phyloP scores from a whole-genome alignment of 2,329 filamentous ascomycete genomes.

The Xylariaceae sp. region DNA sequence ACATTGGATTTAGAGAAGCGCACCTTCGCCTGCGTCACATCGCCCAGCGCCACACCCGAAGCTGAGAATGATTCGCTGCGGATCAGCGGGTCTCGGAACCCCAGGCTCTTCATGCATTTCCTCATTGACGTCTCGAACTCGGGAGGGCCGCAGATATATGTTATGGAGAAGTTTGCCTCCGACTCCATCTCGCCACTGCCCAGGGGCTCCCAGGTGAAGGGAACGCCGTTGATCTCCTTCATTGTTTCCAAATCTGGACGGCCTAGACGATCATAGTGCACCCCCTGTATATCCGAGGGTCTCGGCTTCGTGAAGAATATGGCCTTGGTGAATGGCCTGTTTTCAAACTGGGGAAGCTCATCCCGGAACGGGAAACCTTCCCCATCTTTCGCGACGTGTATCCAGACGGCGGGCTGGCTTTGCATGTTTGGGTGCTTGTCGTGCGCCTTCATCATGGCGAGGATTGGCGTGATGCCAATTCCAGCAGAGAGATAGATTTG shows the following conservation, averaged over 20 bases:
- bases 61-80: conserved; percentile 32
- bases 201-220: conserved; percentile 30
- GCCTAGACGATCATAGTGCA: conserved; percentile 28
- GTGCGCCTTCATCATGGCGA: conserved; percentile 38
- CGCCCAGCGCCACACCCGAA: conserved; percentile 16
- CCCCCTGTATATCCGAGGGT: conserved; percentile 20
- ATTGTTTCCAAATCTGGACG: conserved; percentile 27
- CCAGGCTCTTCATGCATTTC: conserved; percentile 17
- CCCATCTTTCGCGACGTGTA: conserved; percentile 31
- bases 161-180: conserved; percentile 27
- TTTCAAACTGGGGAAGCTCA: conserved; percentile 23
- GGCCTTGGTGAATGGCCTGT: conserved; percentile 19
- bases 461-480: conserved; percentile 37
- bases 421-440: conserved; percentile 29
- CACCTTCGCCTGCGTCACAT: conserved; percentile 29
- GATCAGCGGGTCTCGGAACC: conserved; percentile 22
- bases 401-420: conserved; percentile 30
- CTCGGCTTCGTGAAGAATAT: conserved; percentile 33
- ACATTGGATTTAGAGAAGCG: conserved; percentile 29
- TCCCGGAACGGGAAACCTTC: conserved; percentile 21
- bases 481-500: conserved; percentile 36
- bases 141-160: conserved; percentile 31
- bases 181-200: conserved; percentile 20
- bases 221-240: conserved; percentile 18
- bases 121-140: conserved; percentile 27